A percentile compares a stretch with the other conserved stretches of the same genome.
Evolutionary conservation across 768 basidiomycete species (phyloP).

Genomic region (Termitomyces sp.): DNA sequence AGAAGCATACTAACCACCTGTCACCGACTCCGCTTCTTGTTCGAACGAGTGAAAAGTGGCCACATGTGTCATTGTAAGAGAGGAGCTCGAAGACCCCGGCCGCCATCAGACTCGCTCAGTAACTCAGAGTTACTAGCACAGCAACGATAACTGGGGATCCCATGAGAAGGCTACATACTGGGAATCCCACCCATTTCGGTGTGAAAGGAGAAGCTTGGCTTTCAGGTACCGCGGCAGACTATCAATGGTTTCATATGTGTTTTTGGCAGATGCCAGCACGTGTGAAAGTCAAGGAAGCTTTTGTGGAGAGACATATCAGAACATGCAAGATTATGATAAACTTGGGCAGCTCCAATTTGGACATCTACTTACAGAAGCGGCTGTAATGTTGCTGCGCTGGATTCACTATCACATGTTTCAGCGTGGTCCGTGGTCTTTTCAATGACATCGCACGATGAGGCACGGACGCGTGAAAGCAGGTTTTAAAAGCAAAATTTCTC

Average conservation of each 20-base stretch:
- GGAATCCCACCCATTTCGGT: not conserved
- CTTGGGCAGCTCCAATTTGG: not conserved
- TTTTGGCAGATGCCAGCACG: conserved; percentile 9
- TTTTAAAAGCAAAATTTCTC: no score
- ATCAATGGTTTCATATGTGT: conserved; percentile 10
- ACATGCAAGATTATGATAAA: no score
- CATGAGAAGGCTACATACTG: conserved; percentile 2
- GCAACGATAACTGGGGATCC: conserved; percentile 1
- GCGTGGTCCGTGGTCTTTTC: no score
- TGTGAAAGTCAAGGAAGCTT: conserved; percentile 2
- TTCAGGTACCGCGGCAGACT: not conserved
- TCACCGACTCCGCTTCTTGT: not conserved
- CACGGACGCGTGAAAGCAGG: no score
- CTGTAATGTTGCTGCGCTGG: not conserved
- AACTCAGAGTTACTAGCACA: not conserved
- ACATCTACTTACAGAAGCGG: not conserved
- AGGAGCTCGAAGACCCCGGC: not conserved
- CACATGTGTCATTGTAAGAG: not conserved
- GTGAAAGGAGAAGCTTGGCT: conserved; percentile 1
- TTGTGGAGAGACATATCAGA: conserved; percentile 5
- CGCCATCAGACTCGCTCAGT: not conserved
- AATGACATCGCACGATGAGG: no score
- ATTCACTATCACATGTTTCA: not conserved
- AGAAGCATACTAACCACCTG: no score
- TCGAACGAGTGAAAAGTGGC: not conserved